Evolutionary conservation across 257 asterid species (phyloP), one percentile per base, ranked within the genome.

Genomic region (Scutellaria minor): DNA sequence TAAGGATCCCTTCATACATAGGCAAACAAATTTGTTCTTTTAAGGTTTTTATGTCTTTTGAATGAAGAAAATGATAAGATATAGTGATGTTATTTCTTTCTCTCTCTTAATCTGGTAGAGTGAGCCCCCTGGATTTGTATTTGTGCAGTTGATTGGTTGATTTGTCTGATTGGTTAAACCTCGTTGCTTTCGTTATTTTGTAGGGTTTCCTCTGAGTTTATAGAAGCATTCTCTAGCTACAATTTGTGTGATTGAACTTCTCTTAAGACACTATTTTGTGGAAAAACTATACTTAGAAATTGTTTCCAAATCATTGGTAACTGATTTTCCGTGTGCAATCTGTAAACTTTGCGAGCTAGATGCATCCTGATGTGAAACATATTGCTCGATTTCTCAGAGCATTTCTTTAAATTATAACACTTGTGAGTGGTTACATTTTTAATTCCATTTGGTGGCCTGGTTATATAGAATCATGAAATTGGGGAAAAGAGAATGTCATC

Each of bases 141-240:
- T 41, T 62, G 54, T 41, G 46, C 39, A 56, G 40, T 68, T 60
- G 66, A 13, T 66, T 68, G 64, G 41, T 70, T 74, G 57, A 27
- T 64, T 68, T 73, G 18, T 58, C 18, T n/a, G 56, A 6, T 1
- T 22, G 10, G 27, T 22, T 48, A 47, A 42, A 68, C 52, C 53
- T 55, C 37, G 24, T 59, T 59, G 55, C n/a, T 56, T 62, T 4
- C 46, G 64, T 47, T 48, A 64, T 15, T 68, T 37, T 10, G 45
- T 45, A 62, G 41, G 22, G 7, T 64, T 57, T 64, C 3, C 18
- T 44, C 31, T 61, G 35, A 35, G 64, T 40, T 14, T 0, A 44
- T 41, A 15, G 71, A 40, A 65, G 40, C 60, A 58, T 69, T 72
- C 4, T 52, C 66, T 72, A 63, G 76, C 72, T 61, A 40, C 27